phyloP scores from a whole-genome alignment of 1,284 basidiomycete genomes.

The Mycena citricolor region DNA sequence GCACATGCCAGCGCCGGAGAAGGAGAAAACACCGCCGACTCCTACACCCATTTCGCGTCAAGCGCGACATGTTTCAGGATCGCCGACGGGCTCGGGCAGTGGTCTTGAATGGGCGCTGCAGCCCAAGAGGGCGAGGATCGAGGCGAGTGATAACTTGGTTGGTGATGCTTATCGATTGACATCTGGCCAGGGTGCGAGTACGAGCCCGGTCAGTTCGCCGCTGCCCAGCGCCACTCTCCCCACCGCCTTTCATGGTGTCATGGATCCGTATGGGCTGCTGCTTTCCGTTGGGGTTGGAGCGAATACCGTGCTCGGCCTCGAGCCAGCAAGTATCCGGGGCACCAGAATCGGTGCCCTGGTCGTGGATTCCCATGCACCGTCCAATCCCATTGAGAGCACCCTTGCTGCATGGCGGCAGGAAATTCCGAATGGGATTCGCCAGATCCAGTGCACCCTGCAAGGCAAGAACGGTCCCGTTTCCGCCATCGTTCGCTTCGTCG shows the following conservation, averaged over 20 bases:
- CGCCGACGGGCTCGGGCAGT: constrained; percentile 12
- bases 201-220: background rate
- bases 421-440: background rate
- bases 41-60: no score
- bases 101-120: constrained; percentile 15
- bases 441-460: constrained; percentile 8
- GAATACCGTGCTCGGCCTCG: constrained; percentile 12
- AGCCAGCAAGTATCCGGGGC: constrained; percentile 14
- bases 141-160: background rate
- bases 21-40: no score
- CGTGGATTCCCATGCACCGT: constrained; percentile 1
- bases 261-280: constrained; percentile 21
- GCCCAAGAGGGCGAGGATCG: constrained; percentile 10
- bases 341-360: constrained; percentile 17
- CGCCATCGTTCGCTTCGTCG: constrained; percentile 8
- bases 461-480: constrained; percentile 4
- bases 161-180: no score
- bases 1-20: no score
- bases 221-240: background rate
- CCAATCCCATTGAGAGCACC: constrained; percentile 7
- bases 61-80: no score
- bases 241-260: constrained; percentile 16
- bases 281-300: constrained; percentile 20
- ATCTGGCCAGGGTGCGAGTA: background rate
- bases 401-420: constrained; percentile 3